These are phyloP conservation scores for Candida gorgasii DNA, from an alignment of 805 yeast genomes.

Conservation along the genomic window DNA sequence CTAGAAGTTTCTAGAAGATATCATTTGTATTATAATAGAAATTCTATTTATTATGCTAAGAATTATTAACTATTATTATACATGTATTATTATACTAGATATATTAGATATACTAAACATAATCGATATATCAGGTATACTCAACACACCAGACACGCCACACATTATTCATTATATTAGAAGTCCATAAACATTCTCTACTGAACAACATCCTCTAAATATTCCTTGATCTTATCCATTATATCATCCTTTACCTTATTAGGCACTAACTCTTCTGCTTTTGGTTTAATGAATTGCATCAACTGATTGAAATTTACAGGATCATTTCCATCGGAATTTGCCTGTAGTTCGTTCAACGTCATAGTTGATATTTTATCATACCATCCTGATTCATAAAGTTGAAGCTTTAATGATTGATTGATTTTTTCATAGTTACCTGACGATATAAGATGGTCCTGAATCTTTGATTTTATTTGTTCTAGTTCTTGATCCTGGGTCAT, in stretches of 20 bases:
- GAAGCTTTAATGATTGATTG: conserved; percentile 59
- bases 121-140: too few relatives aligned
- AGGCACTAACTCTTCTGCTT: conserved; percentile 73
- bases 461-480: conserved; percentile 54
- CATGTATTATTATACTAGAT: too few relatives aligned
- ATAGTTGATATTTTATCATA: conserved; percentile 66
- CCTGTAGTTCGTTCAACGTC: conserved; percentile 50
- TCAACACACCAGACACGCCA: too few relatives aligned
- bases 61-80: too few relatives aligned
- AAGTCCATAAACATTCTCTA: too few relatives aligned
- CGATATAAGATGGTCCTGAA: conserved; percentile 68
- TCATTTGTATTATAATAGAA: too few relatives aligned
- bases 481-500: conserved; percentile 35
- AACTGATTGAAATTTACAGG: conserved; percentile 54
- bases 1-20: too few relatives aligned
- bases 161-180: too few relatives aligned
- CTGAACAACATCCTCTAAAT: conserved; percentile 48
- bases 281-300: conserved; percentile 54
- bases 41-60: too few relatives aligned
- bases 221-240: conserved; percentile 56
- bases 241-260: conserved; percentile 60
- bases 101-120: too few relatives aligned
- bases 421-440: conserved; percentile 83
- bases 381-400: conserved; percentile 83
- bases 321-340: conserved; percentile 18